These are phyloP conservation scores for Oryza glumipatula DNA, from an alignment of 176 grass and related monocot species.

Conservation along the genomic window DNA sequence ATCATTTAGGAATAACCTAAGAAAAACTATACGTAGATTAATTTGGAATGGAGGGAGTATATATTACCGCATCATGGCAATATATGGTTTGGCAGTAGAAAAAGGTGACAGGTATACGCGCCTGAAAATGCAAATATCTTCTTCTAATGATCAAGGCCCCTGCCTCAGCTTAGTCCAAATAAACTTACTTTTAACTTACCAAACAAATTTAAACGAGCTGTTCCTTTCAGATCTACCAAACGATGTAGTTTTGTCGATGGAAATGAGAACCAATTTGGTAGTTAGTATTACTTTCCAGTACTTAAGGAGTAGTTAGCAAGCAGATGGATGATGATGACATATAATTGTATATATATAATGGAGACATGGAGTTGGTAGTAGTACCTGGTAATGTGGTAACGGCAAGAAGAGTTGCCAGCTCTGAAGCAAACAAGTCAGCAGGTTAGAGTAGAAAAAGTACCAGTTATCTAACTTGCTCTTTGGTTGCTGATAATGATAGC, in stretches of 20 bases:
- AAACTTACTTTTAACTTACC: not conserved
- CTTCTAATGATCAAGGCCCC: not conserved
- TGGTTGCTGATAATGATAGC: too few relatives aligned
- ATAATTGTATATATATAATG: not conserved
- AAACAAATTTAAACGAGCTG: not conserved
- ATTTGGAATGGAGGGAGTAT: too few relatives aligned
- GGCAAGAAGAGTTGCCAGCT: not conserved
- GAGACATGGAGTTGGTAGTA: not conserved
- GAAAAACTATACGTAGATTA: too few relatives aligned
- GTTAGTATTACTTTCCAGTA: not conserved
- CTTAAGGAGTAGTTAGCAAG: not conserved
- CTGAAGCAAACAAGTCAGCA: not conserved
- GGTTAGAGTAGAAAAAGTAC: not conserved
- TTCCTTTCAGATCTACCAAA: not conserved
- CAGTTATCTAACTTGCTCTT: not conserved
- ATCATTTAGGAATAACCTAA: too few relatives aligned
- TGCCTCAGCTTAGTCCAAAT: too few relatives aligned
- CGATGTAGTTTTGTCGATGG: not conserved
- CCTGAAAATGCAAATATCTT: not conserved
- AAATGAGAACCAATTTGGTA: not conserved
- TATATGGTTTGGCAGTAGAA: not conserved
- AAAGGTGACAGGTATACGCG: not conserved
- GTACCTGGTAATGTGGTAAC: too few relatives aligned
- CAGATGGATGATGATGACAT: not conserved
- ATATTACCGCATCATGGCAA: conserved; percentile 10